A percentile compares a stretch with the other conserved stretches of the same genome.
Conservation (phyloP, 352 stramenopile species). For the Thalassiosira hispida region DNA sequence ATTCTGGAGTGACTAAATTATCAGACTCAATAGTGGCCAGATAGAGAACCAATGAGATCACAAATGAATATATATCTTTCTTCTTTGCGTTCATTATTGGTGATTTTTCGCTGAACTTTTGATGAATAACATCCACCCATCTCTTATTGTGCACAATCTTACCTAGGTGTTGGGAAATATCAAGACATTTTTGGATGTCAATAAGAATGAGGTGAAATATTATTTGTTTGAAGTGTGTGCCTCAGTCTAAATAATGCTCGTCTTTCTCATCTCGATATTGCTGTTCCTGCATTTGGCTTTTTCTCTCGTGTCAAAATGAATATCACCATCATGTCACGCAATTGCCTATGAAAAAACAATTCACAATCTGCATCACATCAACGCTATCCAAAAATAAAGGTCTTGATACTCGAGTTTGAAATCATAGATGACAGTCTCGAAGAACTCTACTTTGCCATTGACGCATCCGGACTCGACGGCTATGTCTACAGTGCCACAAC, state of each 20-base stretch:
- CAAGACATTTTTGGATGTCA: slow-evolving; percentile 35
- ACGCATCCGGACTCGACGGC: slow-evolving; percentile 17
- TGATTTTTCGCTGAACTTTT: too few species aligned
- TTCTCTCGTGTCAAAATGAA: too few species aligned
- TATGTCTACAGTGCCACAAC: slow-evolving; percentile 11
- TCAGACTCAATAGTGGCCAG: too few species aligned
- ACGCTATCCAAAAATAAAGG: neutral
- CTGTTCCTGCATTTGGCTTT: too few species aligned
- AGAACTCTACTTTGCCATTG: slow-evolving; percentile 13
- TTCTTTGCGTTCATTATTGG: too few species aligned
- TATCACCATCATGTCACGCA: too few species aligned
- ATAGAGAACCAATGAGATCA: too few species aligned
- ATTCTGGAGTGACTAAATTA: too few species aligned
- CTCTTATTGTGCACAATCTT: too few species aligned
- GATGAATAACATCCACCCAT: too few species aligned
- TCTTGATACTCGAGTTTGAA: slow-evolving; percentile 39
- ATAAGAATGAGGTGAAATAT: slow-evolving; percentile 30
- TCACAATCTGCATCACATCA: neutral
- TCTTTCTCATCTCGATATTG: neutral
- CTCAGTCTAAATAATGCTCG: neutral
- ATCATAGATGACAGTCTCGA: slow-evolving; percentile 19
- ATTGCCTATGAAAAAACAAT: too few species aligned
- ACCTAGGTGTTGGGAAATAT: slow-evolving; percentile 34
- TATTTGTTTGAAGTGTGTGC: neutral
- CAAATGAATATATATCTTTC: too few species aligned